Evolutionary conservation across 2,329 filamentous ascomycete genomes (phyloP), one percentile per base, ranked within the genome.

Genomic region (Emmonsiellopsis sp.): DNA sequence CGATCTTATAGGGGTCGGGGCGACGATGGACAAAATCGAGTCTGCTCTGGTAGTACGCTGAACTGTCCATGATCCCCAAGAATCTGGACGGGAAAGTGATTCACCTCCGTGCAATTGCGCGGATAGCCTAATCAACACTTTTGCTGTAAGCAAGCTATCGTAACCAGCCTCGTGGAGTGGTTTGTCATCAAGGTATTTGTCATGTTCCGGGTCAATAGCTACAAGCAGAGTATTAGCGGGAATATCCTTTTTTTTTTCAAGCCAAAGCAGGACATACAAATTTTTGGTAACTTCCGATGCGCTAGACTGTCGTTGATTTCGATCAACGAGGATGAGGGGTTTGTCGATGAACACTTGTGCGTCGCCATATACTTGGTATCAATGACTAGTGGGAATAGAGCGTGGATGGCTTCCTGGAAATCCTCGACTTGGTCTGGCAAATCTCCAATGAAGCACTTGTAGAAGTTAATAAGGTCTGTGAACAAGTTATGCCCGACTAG

Each of bases 361-460:
- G 81, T 83, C 4, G 79, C 79, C 60, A 85, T 72, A 59, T 82
- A 84, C 61, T 85, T 85, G 0, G 82, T 84, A 58, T 85, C 82
- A 15, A 84, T 70, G 13, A 85, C 70, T 4, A 74, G 60, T 0
- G 82, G 82, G 58, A 83, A 84, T 2, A 80, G 61, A 9, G 71
- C 63, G 55, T 82, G 77, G 1, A 82, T 70, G 34, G 67, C 66
- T 5, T 65, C 57, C 54, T 74, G 69, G 60, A 84, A 84, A 30
- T 77, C 78, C 45, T 77, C 74, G 0, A 84, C 68, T 1, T 70
- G 76, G 30, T 79, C 73, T 1, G 82, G 82, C 15, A 85, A 67
- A 6, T 72, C 63, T 1, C 81, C 82, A 51, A 84, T 75, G 63
- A 85, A 84, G 50, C 75, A 77, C 35, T 72, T 71, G 61, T 81